Evolutionary conservation across 257 asterid genomes (phyloP).

Genomic region (Rubia yunnanensis): DNA sequence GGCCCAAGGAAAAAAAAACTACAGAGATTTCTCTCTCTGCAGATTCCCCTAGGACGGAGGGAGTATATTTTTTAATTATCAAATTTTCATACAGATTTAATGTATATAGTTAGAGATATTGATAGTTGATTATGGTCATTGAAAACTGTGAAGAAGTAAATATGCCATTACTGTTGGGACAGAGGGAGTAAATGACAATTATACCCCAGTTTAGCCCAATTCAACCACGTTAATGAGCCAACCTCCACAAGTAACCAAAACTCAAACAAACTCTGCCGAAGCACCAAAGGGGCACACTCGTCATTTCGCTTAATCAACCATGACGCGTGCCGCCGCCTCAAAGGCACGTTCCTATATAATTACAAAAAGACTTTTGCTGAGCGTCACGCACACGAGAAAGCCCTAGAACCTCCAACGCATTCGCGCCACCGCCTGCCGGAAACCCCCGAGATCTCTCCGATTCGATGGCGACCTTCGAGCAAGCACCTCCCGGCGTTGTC

Average conservation of each 20-base stretch:
- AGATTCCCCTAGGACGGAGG: no score
- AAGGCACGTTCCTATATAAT: constrained; percentile 18
- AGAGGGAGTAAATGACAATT: neutral
- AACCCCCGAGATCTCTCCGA: neutral
- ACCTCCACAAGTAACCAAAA: neutral
- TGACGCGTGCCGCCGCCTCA: constrained; percentile 31
- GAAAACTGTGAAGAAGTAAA: no score
- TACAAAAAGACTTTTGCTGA: neutral
- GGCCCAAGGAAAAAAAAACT: no score
- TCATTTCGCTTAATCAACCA: neutral
- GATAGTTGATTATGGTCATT: no score
- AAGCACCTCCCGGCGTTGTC: constrained; percentile 63
- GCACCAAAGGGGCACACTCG: constrained; percentile 1
- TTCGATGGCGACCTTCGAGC: constrained; percentile 60
- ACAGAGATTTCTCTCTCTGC: no score
- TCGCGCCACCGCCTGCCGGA: constrained; percentile 3
- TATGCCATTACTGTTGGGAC: no score
- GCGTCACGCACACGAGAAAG: constrained; percentile 1
- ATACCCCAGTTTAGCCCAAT: neutral
- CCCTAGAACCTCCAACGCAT: constrained; percentile 12
- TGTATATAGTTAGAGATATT: no score
- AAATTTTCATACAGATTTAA: no score
- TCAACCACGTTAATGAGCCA: neutral
- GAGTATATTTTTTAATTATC: no score
- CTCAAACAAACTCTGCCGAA: neutral